A percentile compares a stretch with the other conserved stretches of the same genome.
Evolutionary conservation across 1,284 basidiomycete genomes (phyloP).

Genomic region (Marasmius fiardii): DNA sequence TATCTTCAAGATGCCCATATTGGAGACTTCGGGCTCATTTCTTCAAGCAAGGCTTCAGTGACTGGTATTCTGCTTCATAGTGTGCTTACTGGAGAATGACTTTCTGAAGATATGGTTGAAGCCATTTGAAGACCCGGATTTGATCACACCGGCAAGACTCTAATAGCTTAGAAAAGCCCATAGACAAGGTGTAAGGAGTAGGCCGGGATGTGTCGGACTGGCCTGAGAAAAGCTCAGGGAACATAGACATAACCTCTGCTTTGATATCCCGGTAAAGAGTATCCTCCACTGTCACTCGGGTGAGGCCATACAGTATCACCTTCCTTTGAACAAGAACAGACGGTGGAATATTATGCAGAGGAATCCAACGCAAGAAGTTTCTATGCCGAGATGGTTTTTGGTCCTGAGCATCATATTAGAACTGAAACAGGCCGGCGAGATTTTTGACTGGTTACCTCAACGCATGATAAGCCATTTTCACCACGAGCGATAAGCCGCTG

Average conservation of each 20-base stretch:
- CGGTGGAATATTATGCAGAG: conserved; percentile 52
- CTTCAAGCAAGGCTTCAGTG: conserved; percentile 1
- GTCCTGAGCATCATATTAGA: conserved; percentile 21
- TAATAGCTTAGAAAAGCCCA: conserved; percentile 42
- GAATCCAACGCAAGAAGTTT: conserved; percentile 65
- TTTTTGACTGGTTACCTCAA: conserved; percentile 37
- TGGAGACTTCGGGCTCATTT: conserved; percentile 11
- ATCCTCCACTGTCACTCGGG: conserved; percentile 67
- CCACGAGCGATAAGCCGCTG: conserved; percentile 84
- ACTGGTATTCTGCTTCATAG: background rate
- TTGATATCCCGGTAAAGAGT: conserved; percentile 63
- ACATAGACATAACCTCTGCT: conserved; percentile 56
- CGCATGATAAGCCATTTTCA: conserved; percentile 54
- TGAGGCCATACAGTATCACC: conserved; percentile 61
- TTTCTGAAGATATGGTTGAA: conserved; percentile 61
- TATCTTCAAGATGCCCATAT: conserved; percentile 29
- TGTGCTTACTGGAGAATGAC: conserved; percentile 39
- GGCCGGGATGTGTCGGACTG: conserved; percentile 22
- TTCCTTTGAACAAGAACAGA: conserved; percentile 66
- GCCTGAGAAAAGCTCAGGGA: conserved; percentile 69
- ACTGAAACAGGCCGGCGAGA: background rate
- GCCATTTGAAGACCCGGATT: conserved; percentile 65
- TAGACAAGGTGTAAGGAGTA: conserved; percentile 38
- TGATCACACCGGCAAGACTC: conserved; percentile 66
- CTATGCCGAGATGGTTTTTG: conserved; percentile 55